phyloP scores from a whole-genome alignment of 495 filamentous ascomycete species.

The Penicillium desertorum region DNA sequence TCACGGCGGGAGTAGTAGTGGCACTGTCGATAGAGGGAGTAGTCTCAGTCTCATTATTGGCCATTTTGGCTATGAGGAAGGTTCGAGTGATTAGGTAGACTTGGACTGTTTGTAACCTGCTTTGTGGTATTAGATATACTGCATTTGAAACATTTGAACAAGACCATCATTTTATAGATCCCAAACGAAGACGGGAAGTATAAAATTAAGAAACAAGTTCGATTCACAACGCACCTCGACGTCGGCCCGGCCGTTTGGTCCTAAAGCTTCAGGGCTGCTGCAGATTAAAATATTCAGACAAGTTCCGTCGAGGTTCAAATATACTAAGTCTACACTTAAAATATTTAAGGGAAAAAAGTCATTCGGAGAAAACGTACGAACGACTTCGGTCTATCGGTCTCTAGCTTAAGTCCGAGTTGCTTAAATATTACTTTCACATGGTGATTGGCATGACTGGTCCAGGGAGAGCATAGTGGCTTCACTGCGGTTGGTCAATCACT shows the following conservation, averaged over 20 bases:
- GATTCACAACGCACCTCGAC: constrained; percentile 8
- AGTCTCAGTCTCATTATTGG: not conserved
- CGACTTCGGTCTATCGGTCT: not conserved
- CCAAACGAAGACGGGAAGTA: not conserved
- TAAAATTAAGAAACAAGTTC: constrained; percentile 2
- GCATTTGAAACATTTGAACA: not conserved
- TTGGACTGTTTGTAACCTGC: not conserved
- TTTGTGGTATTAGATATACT: not conserved
- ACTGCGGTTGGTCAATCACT: not conserved
- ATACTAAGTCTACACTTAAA: not conserved
- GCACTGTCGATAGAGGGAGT: constrained; percentile 15
- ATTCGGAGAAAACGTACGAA: not conserved
- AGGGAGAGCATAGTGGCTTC: not conserved
- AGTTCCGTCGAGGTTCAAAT: not conserved
- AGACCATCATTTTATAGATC: not conserved
- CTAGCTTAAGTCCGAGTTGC: constrained; percentile 1
- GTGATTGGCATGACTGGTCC: not conserved
- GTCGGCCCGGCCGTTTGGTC: not conserved
- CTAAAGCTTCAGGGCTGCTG: not conserved
- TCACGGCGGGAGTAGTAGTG: constrained; percentile 20
- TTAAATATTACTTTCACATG: not conserved
- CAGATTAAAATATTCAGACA: not conserved
- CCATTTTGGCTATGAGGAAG: constrained; percentile 2
- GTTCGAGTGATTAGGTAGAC: not conserved
- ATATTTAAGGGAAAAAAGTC: not conserved